Percentiles rank a stretch among this genome's conserved stretches.
Evolutionary conservation across 1,139 yeast species (phyloP).

Genomic region (Blastobotrys ciferrii): DNA sequence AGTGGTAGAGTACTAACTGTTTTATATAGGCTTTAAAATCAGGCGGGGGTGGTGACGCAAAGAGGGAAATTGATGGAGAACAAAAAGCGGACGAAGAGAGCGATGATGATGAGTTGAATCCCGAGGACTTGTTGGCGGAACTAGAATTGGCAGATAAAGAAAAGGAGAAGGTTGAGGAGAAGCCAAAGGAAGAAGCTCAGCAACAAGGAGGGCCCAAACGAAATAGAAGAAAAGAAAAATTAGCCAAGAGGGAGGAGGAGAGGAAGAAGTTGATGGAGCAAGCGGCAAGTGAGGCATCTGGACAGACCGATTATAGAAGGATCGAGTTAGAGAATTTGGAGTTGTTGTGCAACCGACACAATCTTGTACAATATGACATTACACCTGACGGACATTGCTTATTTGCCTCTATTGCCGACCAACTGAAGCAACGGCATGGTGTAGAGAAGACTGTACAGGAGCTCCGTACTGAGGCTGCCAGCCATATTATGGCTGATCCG

Average conservation of each 20-base stretch:
- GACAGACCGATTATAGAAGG: conserved; percentile 62
- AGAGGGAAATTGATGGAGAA: not conserved
- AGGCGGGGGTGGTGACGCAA: not conserved
- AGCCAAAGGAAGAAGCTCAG: conserved; percentile 15
- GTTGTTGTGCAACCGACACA: conserved; percentile 47
- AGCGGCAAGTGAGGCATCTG: conserved; percentile 68
- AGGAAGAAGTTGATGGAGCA: conserved; percentile 59
- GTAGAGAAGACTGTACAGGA: conserved; percentile 46
- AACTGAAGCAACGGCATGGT: conserved; percentile 54
- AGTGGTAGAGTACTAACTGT: too few species aligned
- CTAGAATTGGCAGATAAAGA: conserved; percentile 41
- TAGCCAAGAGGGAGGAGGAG: conserved; percentile 74
- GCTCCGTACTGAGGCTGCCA: conserved; percentile 64
- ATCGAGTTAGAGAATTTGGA: conserved; percentile 68
- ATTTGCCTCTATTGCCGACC: conserved; percentile 83
- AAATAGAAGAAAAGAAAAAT: conserved; percentile 80
- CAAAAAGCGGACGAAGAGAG: conserved; percentile 9
- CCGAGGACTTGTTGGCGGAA: conserved; percentile 57
- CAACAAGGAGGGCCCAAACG: conserved; percentile 45
- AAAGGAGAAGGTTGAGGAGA: conserved; percentile 17
- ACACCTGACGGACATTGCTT: conserved; percentile 93
- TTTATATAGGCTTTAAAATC: not conserved
- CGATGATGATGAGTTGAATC: conserved; percentile 44
- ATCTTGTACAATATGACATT: conserved; percentile 53
- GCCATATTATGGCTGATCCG: conserved; percentile 58